phyloP scores from a whole-genome alignment of 805 yeast species.

The Pichia gijzeniarum region DNA sequence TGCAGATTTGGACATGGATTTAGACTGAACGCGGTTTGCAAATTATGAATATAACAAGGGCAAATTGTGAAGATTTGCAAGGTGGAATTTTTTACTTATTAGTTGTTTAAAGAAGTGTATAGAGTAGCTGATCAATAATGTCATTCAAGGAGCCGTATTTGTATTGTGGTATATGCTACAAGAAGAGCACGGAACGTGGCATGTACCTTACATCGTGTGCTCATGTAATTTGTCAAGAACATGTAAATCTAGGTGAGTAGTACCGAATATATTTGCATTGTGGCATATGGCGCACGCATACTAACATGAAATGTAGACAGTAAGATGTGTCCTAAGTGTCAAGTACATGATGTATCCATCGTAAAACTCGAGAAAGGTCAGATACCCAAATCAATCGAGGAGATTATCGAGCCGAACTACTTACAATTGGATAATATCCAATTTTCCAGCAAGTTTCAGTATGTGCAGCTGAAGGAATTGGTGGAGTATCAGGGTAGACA shows the following conservation, averaged over 20 bases:
- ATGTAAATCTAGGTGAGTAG: conserved; percentile 4
- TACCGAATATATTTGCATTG: no score
- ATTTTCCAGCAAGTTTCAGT: conserved; percentile 5
- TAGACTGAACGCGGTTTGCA: conserved; percentile 1
- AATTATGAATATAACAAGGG: neutral
- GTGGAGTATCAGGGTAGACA: neutral
- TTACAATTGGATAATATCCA: conserved; percentile 4
- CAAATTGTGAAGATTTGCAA: neutral
- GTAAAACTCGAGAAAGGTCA: conserved; percentile 2
- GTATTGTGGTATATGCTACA: conserved; percentile 7
- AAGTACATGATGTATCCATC: neutral
- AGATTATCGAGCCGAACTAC: conserved; percentile 6
- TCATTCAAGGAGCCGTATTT: conserved; percentile 5
- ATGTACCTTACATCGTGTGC: conserved; percentile 9
- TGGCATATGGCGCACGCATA: no score
- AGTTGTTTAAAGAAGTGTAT: no score
- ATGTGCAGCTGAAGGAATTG: neutral
- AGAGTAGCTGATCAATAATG: neutral
- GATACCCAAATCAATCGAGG: conserved; percentile 1
- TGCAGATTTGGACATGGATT: conserved; percentile 9
- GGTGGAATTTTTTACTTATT: neutral
- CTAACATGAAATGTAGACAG: neutral
- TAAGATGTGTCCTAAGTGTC: conserved; percentile 4
- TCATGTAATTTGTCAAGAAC: conserved; percentile 5
- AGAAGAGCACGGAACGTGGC: neutral